These are phyloP conservation scores for Pestalotiopsis sp. DNA, from an alignment of 2,329 filamentous ascomycete genomes.

Conservation along the genomic window DNA sequence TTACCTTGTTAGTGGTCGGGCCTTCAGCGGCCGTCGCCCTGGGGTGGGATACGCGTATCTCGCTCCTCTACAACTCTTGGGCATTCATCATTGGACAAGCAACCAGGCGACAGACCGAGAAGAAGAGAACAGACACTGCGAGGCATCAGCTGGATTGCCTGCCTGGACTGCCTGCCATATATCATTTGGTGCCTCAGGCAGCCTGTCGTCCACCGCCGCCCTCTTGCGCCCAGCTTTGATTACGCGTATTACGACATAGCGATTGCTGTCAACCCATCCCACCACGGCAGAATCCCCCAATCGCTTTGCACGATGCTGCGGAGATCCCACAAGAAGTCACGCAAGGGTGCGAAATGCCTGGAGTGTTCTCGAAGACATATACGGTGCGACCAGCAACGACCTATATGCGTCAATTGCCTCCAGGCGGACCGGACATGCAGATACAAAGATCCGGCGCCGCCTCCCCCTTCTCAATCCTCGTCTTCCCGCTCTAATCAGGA, in stretches of 20 bases:
- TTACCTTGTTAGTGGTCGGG: neutral
- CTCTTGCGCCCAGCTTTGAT: too few species aligned
- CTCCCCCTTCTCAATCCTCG: too few species aligned
- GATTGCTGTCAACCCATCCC: neutral
- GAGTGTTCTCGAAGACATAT: slow-evolving; percentile 11
- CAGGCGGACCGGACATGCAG: slow-evolving; percentile 2
- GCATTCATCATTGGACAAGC: neutral
- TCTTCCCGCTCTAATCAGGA: too few species aligned
- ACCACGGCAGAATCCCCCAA: too few species aligned
- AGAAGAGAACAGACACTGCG: too few species aligned
- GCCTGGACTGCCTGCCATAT: too few species aligned
- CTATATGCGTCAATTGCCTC: slow-evolving; percentile 6
- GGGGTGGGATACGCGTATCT: neutral
- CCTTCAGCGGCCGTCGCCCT: neutral
- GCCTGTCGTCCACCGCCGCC: too few species aligned
- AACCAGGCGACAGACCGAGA: too few species aligned
- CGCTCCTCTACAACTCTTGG: neutral
- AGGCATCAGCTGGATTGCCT: too few species aligned
- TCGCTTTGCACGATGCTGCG: slow-evolving; percentile 3
- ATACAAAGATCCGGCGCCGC: neutral
- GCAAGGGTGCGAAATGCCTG: slow-evolving; percentile 10
- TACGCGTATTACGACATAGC: too few species aligned
- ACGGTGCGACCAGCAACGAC: slow-evolving; percentile 8
- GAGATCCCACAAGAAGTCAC: slow-evolving; percentile 8
- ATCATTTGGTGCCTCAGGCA: too few species aligned